A percentile compares a stretch with the other conserved stretches of the same genome.
phyloP scores from a whole-genome alignment of 2,329 filamentous ascomycete genomes.

The Colletotrichum nymphaeae region DNA sequence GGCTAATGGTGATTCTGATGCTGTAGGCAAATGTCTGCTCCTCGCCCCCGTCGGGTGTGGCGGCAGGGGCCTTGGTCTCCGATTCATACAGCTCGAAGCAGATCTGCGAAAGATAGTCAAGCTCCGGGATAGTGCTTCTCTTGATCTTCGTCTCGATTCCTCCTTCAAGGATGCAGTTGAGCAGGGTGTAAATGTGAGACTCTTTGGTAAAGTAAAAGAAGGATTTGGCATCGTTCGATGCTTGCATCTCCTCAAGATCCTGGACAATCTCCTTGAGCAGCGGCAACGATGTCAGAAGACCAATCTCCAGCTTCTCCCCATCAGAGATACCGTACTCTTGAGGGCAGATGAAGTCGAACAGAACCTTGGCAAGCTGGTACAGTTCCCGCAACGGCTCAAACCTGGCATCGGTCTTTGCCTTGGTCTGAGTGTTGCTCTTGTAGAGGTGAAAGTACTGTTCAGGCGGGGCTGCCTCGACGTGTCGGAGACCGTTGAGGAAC shows the following conservation, averaged over 20 bases:
- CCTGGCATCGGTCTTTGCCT: constrained; percentile 84
- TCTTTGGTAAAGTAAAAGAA: constrained; percentile 99
- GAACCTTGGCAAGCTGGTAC: constrained; percentile 91
- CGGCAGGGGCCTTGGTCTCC: constrained; percentile 72
- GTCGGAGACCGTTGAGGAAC: constrained; percentile 65
- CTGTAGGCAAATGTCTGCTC: constrained; percentile 89
- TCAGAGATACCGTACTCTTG: constrained; percentile 98
- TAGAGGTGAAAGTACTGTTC: constrained; percentile 92
- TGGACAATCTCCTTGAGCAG: constrained; percentile 96
- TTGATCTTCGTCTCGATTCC: constrained; percentile 98
- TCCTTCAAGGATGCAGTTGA: constrained; percentile 98
- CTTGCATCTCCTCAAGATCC: constrained; percentile 96
- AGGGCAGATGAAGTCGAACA: constrained; percentile 98
- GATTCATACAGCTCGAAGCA: constrained; percentile 98
- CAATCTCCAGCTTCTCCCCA: constrained; percentile 98
- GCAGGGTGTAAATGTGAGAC: constrained; percentile 96
- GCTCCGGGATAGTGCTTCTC: constrained; percentile 92
- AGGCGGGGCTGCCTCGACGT: constrained; percentile 67
- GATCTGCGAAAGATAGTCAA: constrained; percentile 97
- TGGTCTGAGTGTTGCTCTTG: constrained; percentile 78
- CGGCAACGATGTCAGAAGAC: constrained; percentile 90
- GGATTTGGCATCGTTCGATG: constrained; percentile 90
- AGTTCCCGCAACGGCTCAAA: constrained; percentile 91
- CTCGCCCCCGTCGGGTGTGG: constrained; percentile 59
- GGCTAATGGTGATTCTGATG: constrained; percentile 95